Evolutionary conservation across 2,329 filamentous ascomycete genomes (phyloP), one percentile per base, ranked within the genome.

Genomic region (Clarireedia monteithiana): DNA sequence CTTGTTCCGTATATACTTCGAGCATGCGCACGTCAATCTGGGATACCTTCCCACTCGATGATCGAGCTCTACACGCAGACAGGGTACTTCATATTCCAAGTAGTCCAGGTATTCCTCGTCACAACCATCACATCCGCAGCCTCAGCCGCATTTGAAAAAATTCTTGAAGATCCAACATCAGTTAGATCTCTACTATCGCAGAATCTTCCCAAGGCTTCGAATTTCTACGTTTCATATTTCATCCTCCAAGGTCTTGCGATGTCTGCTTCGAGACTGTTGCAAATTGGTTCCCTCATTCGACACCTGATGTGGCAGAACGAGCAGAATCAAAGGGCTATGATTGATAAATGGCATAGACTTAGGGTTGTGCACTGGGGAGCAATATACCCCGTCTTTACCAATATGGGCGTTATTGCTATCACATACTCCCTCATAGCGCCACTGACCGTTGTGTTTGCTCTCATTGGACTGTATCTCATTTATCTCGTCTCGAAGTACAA

Each of bases 211-310:
- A 75, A 73, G 27, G 80, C 83, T 2, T 82, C 82, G 36, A 87
- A 85, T 63, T 87, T 86, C 65, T 88, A 86, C 66, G 75, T 87
- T 7, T 81, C 80, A 0, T 88, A 87, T 67, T 84, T 87, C 58
- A 76, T 87, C 39, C 71, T 88, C 2, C 83, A 87, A 65, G 84
- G 83, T 2, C 70, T 87, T 56, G 82, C 79, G 2, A 81, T 84
- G 66, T 81, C 81, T 38, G 75, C 82, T 2, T 77, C 78, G 50
- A 76, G 79, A 17, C 69, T 87, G 12, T 69, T 86, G 26, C 81
- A 83, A 60, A 75, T 86, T 40, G 73, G 71, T 12, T 81, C 81
- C 17, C 69, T 87, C 24, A 71, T 85, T 34, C 62, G 83, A 4
- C 80, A 78, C 64, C 74, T 80, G 49, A 65, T 85, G 2, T 73